Evolutionary conservation across 2,329 filamentous ascomycete species (phyloP).

Genomic region (Fusarium stilboides): DNA sequence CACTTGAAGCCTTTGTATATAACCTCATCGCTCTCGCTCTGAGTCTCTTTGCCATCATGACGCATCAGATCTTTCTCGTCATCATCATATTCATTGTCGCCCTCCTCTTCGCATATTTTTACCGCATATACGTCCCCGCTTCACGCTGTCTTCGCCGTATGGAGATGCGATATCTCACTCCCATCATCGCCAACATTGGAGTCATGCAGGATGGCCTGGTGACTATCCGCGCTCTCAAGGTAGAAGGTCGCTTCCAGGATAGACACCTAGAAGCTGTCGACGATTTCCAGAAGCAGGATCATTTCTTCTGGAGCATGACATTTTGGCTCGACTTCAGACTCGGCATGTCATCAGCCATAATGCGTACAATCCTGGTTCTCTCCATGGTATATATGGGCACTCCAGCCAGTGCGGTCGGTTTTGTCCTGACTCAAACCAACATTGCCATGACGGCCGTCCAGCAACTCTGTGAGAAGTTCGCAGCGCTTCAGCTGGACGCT

Average conservation of each 20-base stretch:
- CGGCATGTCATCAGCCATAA: constrained; percentile 71
- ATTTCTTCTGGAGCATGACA: constrained; percentile 94
- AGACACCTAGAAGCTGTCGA: constrained; percentile 86
- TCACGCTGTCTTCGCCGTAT: constrained; percentile 87
- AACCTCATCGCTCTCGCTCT: constrained; percentile 79
- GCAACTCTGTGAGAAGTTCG: constrained; percentile 82
- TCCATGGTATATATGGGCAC: constrained; percentile 83
- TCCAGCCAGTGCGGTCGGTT: constrained; percentile 84
- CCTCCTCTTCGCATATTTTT: constrained; percentile 78
- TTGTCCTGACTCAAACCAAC: constrained; percentile 75
- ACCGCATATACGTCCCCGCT: constrained; percentile 82
- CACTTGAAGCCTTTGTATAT: constrained; percentile 80
- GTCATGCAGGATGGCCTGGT: constrained; percentile 88
- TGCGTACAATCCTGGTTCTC: constrained; percentile 80
- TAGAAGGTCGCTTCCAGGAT: constrained; percentile 83
- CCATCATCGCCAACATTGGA: constrained; percentile 93
- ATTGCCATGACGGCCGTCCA: constrained; percentile 57
- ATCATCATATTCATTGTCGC: constrained; percentile 79
- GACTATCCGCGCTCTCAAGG: constrained; percentile 87
- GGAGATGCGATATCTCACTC: constrained; percentile 91
- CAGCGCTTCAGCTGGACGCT: constrained; percentile 91
- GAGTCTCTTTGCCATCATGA: constrained; percentile 83
- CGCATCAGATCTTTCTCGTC: constrained; percentile 83
- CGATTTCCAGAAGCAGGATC: constrained; percentile 93
- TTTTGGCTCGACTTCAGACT: constrained; percentile 89